phyloP scores from a whole-genome alignment of 495 filamentous ascomycete species.

The Massariosphaeria phaeospora region DNA sequence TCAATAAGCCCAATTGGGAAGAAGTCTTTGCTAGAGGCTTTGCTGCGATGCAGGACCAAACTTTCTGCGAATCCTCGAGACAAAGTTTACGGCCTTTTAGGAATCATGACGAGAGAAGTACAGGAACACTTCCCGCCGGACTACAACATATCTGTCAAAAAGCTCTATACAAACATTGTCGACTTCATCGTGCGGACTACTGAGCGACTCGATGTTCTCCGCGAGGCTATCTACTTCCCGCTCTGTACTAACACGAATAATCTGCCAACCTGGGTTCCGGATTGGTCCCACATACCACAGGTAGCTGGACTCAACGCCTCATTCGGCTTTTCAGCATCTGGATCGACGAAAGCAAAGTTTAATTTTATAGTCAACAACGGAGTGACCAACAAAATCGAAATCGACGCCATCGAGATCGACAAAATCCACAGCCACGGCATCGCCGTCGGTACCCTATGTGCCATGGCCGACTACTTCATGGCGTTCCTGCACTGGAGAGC shows the following conservation, averaged over 20 bases:
- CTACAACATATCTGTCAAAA: constrained; percentile 32
- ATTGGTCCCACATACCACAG: constrained; percentile 36
- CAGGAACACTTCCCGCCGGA: constrained; percentile 33
- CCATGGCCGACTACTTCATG: constrained; percentile 31
- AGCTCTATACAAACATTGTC: constrained; percentile 37
- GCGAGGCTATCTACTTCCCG: constrained; percentile 22
- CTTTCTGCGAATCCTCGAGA: constrained; percentile 17
- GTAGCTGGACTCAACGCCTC: constrained; percentile 18
- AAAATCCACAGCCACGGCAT: constrained; percentile 28
- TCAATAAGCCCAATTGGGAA: background rate
- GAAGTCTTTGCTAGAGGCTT: constrained; percentile 4
- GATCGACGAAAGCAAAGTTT: constrained; percentile 20
- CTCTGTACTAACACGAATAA: constrained; percentile 13
- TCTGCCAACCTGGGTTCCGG: constrained; percentile 33
- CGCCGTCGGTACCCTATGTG: constrained; percentile 26
- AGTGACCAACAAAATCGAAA: constrained; percentile 24
- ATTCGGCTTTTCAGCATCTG: constrained; percentile 32
- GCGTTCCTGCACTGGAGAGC: constrained; percentile 36
- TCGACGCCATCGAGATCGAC: constrained; percentile 34
- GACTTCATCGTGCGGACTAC: constrained; percentile 34
- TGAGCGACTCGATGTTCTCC: constrained; percentile 26
- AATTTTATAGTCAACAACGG: constrained; percentile 21
- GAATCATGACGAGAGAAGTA: background rate
- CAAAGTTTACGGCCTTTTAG: constrained; percentile 14
- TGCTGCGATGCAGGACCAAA: constrained; percentile 14